Percentiles rank a stretch among this genome's conserved stretches.
Evolutionary conservation across 83 land plant species (phyloP).

Genomic region (Isoetes engelmannii): DNA sequence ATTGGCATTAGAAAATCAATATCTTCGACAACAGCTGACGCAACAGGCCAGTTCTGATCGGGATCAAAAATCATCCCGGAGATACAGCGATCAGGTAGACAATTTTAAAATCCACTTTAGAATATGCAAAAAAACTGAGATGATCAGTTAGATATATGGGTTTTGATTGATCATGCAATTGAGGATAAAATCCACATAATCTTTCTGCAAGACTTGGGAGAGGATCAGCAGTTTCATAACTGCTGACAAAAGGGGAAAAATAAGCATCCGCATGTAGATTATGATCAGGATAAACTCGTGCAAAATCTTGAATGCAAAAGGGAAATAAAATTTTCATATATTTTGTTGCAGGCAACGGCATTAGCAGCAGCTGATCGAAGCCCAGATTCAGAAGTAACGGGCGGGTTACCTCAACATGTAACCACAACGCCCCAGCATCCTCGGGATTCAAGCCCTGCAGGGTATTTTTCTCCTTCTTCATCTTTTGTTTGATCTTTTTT

Average conservation of each 20-base stretch:
- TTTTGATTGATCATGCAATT: no score
- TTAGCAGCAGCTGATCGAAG: slow-evolving; percentile 78
- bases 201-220: no score
- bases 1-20: slow-evolving; percentile 62
- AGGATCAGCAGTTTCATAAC: no score
- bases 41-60: slow-evolving; percentile 17
- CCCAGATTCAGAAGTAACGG: slow-evolving; percentile 61
- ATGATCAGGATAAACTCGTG: neutral
- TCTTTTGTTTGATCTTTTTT: slow-evolving; percentile 13
- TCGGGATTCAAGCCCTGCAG: slow-evolving; percentile 72
- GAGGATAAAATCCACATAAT: no score
- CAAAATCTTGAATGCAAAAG: neutral
- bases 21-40: slow-evolving; percentile 53
- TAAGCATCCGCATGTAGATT: no score
- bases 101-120: no score
- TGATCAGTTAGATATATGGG: no score
- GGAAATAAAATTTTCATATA: neutral
- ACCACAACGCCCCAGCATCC: slow-evolving; percentile 61
- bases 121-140: no score
- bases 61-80: neutral
- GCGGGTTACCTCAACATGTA: slow-evolving; percentile 60
- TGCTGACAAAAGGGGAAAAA: no score
- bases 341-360: slow-evolving; percentile 13
- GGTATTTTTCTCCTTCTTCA: slow-evolving; percentile 35
- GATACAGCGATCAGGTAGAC: neutral